These are phyloP conservation scores for Curvularia lunata DNA, from an alignment of 2,329 filamentous ascomycete genomes.

Conservation along the genomic window DNA sequence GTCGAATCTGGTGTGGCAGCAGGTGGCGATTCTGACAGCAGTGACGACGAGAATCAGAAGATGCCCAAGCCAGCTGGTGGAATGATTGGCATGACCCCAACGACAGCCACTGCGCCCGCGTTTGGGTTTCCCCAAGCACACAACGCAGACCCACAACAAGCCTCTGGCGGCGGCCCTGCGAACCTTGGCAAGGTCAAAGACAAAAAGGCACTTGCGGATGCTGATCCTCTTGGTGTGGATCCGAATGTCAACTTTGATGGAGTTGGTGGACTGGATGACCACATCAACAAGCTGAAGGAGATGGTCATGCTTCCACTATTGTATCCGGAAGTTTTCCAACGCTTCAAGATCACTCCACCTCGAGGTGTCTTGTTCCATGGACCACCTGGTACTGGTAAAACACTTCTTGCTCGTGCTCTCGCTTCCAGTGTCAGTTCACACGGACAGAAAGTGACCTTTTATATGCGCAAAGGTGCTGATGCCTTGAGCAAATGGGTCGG, in stretches of 20 bases:
- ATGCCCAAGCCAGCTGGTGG: slow-evolving; percentile 62
- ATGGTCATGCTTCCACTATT: slow-evolving; percentile 95
- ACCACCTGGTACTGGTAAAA: slow-evolving; percentile 96
- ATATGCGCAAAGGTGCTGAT: slow-evolving; percentile 99
- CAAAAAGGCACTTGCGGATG: slow-evolving; percentile 87
- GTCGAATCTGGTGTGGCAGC: slow-evolving; percentile 77
- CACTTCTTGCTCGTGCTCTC: slow-evolving; percentile 88
- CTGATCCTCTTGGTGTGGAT: slow-evolving; percentile 92
- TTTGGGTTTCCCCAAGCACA: slow-evolving; percentile 65
- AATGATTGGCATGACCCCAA: slow-evolving; percentile 69
- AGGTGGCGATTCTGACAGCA: slow-evolving; percentile 91
- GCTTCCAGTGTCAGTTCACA: slow-evolving; percentile 89
- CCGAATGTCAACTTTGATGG: slow-evolving; percentile 91
- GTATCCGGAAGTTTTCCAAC: slow-evolving; percentile 91
- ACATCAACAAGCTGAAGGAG: slow-evolving; percentile 97
- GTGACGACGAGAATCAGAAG: slow-evolving; percentile 85
- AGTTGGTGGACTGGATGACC: slow-evolving; percentile 88
- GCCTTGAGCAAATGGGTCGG: slow-evolving; percentile 98
- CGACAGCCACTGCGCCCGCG: slow-evolving; percentile 57
- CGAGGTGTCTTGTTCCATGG: slow-evolving; percentile 96
- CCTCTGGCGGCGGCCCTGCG: slow-evolving; percentile 68
- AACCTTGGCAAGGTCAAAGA: slow-evolving; percentile 95
- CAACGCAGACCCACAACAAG: slow-evolving; percentile 62
- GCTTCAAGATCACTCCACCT: slow-evolving; percentile 91
- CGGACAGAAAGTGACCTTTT: slow-evolving; percentile 95